Conservation (phyloP, 169 alveolate genomes). For the Eimeria acervulina region DNA sequence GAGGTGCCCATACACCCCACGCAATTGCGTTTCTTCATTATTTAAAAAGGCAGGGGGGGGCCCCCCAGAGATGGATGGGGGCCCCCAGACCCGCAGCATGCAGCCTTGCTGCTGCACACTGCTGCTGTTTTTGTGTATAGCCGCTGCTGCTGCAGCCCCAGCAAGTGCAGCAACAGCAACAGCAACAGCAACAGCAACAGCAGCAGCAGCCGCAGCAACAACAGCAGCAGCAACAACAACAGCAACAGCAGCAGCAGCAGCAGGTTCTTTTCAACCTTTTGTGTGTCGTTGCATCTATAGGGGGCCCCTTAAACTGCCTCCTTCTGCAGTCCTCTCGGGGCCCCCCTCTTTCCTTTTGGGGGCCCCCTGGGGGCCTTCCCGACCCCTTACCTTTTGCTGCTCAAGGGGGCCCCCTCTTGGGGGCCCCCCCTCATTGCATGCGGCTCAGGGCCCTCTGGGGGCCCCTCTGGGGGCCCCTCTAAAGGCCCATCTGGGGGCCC, state of each 20-base stretch:
- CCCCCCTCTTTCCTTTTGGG: too few species aligned
- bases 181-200: neutral
- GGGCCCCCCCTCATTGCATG: neutral
- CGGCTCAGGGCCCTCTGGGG: neutral
- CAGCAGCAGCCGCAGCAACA: constrained; percentile 11
- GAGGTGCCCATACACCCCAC: neutral
- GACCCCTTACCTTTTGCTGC: too few species aligned
- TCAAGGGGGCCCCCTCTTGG: too few species aligned
- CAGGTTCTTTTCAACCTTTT: too few species aligned
- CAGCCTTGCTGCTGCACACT: neutral
- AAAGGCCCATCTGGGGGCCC: neutral
- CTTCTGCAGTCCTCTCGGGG: neutral
- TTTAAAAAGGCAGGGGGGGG: neutral
- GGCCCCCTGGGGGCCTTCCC: too few species aligned
- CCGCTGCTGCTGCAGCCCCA: neutral
- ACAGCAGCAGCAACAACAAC: constrained; percentile 15
- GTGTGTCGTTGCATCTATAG: too few species aligned
- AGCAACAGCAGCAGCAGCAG: neutral
- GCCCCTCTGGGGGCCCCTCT: constrained; percentile 8
- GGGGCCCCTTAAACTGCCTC: neutral
- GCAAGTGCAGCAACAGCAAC: neutral
- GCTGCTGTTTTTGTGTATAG: neutral
- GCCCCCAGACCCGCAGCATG: constrained; percentile 1
- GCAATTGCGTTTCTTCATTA: neutral
- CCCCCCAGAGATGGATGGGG: neutral